A percentile compares a stretch with the other conserved stretches of the same genome.
Evolutionary conservation across 257 asterid genomes (phyloP).

Genomic region (Nicotiana tomentosiformis): DNA sequence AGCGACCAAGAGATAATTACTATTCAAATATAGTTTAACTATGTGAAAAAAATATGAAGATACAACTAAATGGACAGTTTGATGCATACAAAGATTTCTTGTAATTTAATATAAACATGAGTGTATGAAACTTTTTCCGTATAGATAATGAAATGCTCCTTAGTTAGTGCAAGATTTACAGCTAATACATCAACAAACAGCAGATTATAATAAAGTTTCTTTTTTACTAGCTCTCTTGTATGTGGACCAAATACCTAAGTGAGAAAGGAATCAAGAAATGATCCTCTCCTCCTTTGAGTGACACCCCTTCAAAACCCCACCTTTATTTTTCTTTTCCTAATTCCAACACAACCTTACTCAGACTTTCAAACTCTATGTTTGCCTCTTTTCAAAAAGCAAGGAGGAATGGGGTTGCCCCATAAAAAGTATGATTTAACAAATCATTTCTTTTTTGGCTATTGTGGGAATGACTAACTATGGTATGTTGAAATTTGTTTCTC

Average conservation of each 20-base stretch:
- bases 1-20: too few species aligned
- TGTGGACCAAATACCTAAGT: conserved; percentile 31
- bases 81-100: too few species aligned
- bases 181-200: background rate
- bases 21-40: too few species aligned
- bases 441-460: conserved; percentile 15
- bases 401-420: conserved; percentile 28
- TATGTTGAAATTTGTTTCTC: conserved; percentile 5
- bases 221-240: background rate
- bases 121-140: too few species aligned
- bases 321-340: conserved; percentile 44
- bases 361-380: conserved; percentile 35
- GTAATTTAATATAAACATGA: too few species aligned
- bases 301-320: conserved; percentile 1
- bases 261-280: conserved; percentile 45
- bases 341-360: conserved; percentile 46
- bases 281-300: conserved; percentile 29
- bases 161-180: conserved; percentile 11
- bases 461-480: conserved; percentile 17
- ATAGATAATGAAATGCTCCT: background rate
- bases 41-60: too few species aligned
- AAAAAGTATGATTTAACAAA: conserved; percentile 10
- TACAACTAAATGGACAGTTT: too few species aligned
- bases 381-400: conserved; percentile 52
- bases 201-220: background rate